Base-by-base conservation (phyloP, 495 filamentous ascomycete species). In the Tricharina praecox region DNA sequence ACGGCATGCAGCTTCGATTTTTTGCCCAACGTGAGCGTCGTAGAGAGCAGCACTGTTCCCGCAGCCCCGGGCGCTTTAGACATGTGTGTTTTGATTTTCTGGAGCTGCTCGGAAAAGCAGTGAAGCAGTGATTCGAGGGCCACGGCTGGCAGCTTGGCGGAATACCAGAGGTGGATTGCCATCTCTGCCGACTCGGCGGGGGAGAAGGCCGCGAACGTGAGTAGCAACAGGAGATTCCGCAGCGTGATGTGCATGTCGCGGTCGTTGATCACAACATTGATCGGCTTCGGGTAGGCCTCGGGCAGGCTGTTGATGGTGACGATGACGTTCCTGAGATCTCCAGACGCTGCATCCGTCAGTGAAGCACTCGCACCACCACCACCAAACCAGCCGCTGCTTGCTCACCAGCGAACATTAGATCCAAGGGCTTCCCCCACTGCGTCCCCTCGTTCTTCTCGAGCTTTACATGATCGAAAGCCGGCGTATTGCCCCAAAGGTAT, bases 131-230 rank as follows among this genome's bases (percentile, higher is more conserved):
- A 5, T 13, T 4, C 11, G 4, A 3, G 11, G 5, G 20, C 18
- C 5, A 5, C 7, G 18, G 21, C 10, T 28, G 50, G 32, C 5
- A 52, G 35, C 28, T 18, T 13, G 11, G 36, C 45, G 13, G 45
- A 49, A 16, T 52, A 49, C 37, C 36, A 52, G 8, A 52, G 10
- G 23, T 49, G 50, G 9, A 52, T 30, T n/a, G 36, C 50, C 9
- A 49, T 25, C 19, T 49, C 50, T 4, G 37, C 45, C n/a, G 45
- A 45, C 32, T 52, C 23, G 13, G 37, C 38, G 1, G 37, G 21
- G 4, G 26, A 21, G 10, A 49, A 24, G 25, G n/a, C 20, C 25
- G 37, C 26, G 37, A 52, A 49, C 3, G 23, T 44, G 18, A 42
- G 26, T n/a, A 49, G 50, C 16, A 52, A 19, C n/a, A 51, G 49